Evolutionary conservation across 371 early-diverging fungal species (phyloP), one percentile per base, ranked within the genome.

Genomic region (Mortierella sp.): DNA sequence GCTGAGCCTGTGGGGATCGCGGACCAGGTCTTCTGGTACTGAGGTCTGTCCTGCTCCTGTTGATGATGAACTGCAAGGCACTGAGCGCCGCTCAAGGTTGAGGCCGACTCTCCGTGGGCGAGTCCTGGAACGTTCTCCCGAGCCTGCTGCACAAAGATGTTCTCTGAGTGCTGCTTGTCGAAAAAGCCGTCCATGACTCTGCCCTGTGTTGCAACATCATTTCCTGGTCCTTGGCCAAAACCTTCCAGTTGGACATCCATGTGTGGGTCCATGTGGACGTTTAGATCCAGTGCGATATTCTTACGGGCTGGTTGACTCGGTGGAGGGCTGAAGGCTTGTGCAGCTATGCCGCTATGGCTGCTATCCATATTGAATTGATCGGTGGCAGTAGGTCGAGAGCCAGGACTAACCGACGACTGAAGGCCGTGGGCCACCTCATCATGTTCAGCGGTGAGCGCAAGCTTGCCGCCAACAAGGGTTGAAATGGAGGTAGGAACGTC

Each of bases 201-300:
- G 39, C 14, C 31, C 18, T 19, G 3, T 27, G n/a, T 7, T 4
- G 27, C 21, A 18, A 34, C 57, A 9, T 53, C 58, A 7, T 46
- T 47, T 64, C 65, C 71, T 64, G 71, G 71, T 41, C 65, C 71
- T 23, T 71, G 71, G 27, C 72, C 72, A 58, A 66, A 67, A 26
- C 59, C 59, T 21, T 72, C 67, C 72, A 67, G 67, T 46, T 47
- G 50, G 19, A 53, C 58, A 48, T 47, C 62, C 67, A 72, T 42
- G 10, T 62, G 67, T 39, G 67, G 62, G 30, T 66, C 58, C 28
- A 38, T 45, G 23, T 66, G 67, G 38, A 26, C 47, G 14, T n/a
- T 23, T 54, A 55, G 60, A 64, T 42, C 60, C 54, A 54, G 24
- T 7, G 56, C 26, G 26, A 27, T n/a, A 13, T 45, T 49, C 26